Evolutionary conservation across 176 grass and related monocot genomes (phyloP).

Genomic region (Musa schizocarpa): DNA sequence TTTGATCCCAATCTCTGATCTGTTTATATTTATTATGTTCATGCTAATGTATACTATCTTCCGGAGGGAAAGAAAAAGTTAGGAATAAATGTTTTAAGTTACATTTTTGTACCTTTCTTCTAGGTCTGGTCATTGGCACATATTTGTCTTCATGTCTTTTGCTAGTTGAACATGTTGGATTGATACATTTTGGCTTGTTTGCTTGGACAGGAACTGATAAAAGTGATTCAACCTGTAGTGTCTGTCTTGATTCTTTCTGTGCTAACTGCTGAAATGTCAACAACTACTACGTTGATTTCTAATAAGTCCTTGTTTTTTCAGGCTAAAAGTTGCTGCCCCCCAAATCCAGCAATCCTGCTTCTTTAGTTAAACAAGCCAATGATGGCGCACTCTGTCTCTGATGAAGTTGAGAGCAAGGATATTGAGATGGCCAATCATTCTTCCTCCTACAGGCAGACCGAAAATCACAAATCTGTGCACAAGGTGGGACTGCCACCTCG

Average conservation of each 20-base stretch:
- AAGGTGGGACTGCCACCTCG: conserved; percentile 63
- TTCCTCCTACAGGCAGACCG: conserved; percentile 9
- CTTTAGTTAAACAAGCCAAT: not conserved
- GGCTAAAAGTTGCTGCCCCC: not conserved
- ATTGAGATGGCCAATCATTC: conserved; percentile 4
- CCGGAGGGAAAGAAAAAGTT: not conserved
- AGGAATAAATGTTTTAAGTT: not conserved
- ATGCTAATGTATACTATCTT: not conserved
- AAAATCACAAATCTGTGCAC: conserved; percentile 29
- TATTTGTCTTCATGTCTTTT: no score
- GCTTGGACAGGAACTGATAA: not conserved
- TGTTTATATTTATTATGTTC: no score
- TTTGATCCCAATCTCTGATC: no score
- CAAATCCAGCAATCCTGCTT: not conserved
- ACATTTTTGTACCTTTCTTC: no score
- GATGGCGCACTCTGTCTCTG: conserved; percentile 36
- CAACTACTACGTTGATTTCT: not conserved
- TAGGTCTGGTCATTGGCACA: no score
- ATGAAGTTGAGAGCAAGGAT: conserved; percentile 23
- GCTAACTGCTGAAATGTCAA: not conserved
- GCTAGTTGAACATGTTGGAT: no score
- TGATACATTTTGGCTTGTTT: not conserved
- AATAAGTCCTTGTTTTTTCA: not conserved
- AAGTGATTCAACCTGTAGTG: not conserved
- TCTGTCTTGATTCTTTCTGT: not conserved